Evolutionary conservation across 2,329 filamentous ascomycete species (phyloP), one percentile per base, ranked within the genome.

Genomic region (Thermothelomyces thermophilus): DNA sequence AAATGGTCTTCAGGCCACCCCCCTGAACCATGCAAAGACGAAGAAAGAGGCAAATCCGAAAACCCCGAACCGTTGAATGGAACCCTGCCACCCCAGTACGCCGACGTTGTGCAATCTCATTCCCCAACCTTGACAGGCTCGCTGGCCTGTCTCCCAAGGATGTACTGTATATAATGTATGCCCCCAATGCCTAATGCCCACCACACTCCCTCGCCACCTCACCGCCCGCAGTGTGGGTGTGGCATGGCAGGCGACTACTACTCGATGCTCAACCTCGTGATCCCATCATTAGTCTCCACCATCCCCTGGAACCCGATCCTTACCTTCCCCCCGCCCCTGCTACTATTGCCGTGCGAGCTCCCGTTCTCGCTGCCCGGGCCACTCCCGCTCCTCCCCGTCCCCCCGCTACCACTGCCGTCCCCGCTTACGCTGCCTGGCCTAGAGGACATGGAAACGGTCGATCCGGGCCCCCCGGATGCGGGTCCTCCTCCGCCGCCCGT

Each of bases 231-330:
- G 9, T 9, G 9, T 31, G 14, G 30, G 30, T 31, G 30, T 10
- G 30, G 14, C 30, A n/a, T n/a, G n/a, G n/a, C 30, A 31, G 30
- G 30, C 9, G 30, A 31, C 30, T 14, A 14, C 33, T 35, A 95
- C 66, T 96, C 90, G 62, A 96, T 95, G 67, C 87, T 95, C 87
- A 97, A 93, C 61, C 91, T 90, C 85, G 95, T 95, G 57, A 96
- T 75, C 1, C 90, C 87, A 66, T 96, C 91, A 64, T 89, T 89
- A n/a, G 91, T 91, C 68, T 96, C 91, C 16, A 81, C 86, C 90
- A 97, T 96, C 1, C 90, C 89, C 68, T 96, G 90, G 58, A 94
- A 77, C 8, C 89, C 89, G 13, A 95, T 75, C 30, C 87, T 68
- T 55, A 73, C 84, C 31, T 46, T 41, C 73, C 51, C 75, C 76